phyloP scores from a whole-genome alignment of 176 grass and related monocot species.

The Phragmites australis region DNA sequence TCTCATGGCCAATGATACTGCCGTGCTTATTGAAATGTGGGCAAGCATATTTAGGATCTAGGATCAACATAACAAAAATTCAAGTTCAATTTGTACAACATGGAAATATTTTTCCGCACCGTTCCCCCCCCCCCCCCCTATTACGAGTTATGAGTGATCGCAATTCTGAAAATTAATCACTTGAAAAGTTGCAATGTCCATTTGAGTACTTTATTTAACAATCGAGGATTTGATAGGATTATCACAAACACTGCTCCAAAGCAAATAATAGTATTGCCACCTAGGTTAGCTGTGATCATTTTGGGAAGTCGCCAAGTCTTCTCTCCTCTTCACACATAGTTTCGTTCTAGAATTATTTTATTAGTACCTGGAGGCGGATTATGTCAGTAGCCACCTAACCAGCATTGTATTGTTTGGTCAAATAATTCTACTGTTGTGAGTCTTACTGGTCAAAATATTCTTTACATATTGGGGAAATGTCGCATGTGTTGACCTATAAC shows the following conservation, averaged over 20 bases:
- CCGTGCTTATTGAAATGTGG: not conserved
- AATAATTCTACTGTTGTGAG: not conserved
- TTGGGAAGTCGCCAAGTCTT: constrained; percentile 19
- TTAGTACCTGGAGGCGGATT: not conserved
- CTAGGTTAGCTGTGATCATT: constrained; percentile 23
- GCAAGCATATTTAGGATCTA: not conserved
- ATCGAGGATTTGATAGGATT: not conserved
- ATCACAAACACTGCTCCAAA: not conserved
- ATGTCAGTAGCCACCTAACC: constrained; percentile 24
- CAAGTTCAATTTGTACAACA: not conserved
- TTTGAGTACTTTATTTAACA: not conserved
- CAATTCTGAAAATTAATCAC: not conserved
- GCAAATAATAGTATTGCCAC: not conserved
- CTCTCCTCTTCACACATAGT: not conserved
- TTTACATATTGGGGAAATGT: not conserved
- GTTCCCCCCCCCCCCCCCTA: no score
- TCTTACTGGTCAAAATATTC: not conserved
- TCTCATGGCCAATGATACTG: not conserved
- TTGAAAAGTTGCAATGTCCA: not conserved
- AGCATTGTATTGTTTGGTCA: constrained; percentile 3
- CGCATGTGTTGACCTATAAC: not conserved
- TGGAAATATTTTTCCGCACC: no score
- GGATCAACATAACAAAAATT: not conserved
- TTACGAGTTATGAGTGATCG: not conserved
- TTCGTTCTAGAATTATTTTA: not conserved